These are phyloP conservation scores for Penicillium polonicum DNA, from an alignment of 2,329 filamentous ascomycete species.

Conservation along the genomic window DNA sequence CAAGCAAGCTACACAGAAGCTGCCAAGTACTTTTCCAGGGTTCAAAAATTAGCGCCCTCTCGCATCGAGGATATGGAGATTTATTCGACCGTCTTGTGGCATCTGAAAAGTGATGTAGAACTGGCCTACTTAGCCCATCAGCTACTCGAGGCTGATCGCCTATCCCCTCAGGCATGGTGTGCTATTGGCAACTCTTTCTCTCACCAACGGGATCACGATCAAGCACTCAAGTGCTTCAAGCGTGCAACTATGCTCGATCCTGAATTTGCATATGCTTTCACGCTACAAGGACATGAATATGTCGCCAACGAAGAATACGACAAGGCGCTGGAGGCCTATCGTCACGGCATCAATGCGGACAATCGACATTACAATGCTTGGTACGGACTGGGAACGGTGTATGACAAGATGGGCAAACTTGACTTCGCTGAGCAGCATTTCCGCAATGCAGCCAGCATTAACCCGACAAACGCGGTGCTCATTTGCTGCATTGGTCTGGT, in stretches of 20 bases:
- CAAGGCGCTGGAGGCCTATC: conserved; percentile 84
- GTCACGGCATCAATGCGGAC: conserved; percentile 81
- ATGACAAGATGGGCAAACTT: conserved; percentile 85
- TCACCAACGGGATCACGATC: conserved; percentile 85
- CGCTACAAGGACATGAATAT: conserved; percentile 92
- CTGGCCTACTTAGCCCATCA: conserved; percentile 90
- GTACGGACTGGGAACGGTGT: conserved; percentile 80
- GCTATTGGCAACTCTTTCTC: conserved; percentile 94
- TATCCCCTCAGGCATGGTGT: conserved; percentile 94
- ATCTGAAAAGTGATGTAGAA: conserved; percentile 87
- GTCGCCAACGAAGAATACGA: conserved; percentile 96
- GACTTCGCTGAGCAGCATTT: conserved; percentile 92
- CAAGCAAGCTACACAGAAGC: conserved; percentile 82
- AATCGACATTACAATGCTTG: conserved; percentile 96
- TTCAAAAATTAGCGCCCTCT: conserved; percentile 77
- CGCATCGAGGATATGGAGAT: conserved; percentile 94
- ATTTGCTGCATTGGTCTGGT: conserved; percentile 90
- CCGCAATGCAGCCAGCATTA: conserved; percentile 81
- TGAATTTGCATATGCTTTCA: conserved; percentile 92
- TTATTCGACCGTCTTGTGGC: conserved; percentile 99
- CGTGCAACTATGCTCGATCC: conserved; percentile 87
- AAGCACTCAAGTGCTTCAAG: conserved; percentile 91
- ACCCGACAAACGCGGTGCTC: conserved; percentile 88
- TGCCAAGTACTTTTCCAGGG: conserved; percentile 77
- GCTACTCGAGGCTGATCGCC: conserved; percentile 78